Percentiles rank a stretch among this genome's conserved stretches.
Conservation (phyloP, 441 rosid species). For the Lagerstroemia fauriei region DNA sequence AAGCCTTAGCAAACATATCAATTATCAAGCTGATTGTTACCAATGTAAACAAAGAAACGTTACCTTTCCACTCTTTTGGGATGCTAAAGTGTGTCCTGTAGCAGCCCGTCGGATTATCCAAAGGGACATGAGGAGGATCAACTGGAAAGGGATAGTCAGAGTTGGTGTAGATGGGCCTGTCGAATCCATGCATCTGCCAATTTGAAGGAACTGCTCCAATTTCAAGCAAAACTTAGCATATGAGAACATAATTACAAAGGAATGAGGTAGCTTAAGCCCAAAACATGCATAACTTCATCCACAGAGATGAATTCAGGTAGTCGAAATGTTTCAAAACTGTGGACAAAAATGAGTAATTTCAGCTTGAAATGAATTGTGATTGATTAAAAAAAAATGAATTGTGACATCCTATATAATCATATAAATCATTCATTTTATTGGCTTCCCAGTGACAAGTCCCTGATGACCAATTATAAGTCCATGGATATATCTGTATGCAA, state of each 20-base stretch:
- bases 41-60: conserved; percentile 17
- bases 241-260: not conserved
- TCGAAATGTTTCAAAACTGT: not conserved
- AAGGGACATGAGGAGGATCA: conserved; percentile 82
- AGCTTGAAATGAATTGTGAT: not conserved
- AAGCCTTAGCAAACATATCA: conserved; percentile 19
- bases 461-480: not conserved
- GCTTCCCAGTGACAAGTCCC: not conserved
- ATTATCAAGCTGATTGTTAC: not conserved
- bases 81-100: conserved; percentile 80
- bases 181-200: conserved; percentile 97
- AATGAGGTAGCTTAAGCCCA: not conserved
- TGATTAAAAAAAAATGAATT: not conserved
- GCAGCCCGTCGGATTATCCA: conserved; percentile 92
- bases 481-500: not conserved
- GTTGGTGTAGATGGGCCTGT: conserved; percentile 89
- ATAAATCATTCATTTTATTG: not conserved
- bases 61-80: conserved; percentile 91
- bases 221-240: conserved; percentile 26
- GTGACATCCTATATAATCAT: not conserved
- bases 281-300: not conserved
- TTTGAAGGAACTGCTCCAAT: conserved; percentile 89
- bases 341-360: not conserved
- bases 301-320: not conserved
- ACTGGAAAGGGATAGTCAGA: conserved; percentile 68